Evolutionary conservation across 176 grass and related monocot genomes (phyloP), one percentile per base, ranked within the genome.

Genomic region (Oryza glaberrima): DNA sequence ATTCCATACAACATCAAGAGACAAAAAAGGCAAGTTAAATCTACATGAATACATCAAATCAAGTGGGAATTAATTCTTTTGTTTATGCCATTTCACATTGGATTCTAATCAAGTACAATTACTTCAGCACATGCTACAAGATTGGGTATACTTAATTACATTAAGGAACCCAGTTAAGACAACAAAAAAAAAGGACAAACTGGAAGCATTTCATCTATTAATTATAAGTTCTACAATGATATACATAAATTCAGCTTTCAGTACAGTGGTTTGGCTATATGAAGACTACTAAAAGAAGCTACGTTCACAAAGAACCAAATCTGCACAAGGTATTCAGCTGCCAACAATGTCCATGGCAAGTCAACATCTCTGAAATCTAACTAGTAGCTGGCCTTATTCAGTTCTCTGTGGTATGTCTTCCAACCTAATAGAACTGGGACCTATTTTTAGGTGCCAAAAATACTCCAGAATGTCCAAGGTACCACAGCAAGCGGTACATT

Each of bases 271-370:
- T 77, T 78, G 66, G 41, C 76, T 80, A 83, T 87, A 87, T 80
- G 66, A 76, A 60, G 79, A 80, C 34, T 71, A 63, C 76, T 82
- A 83, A 82, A 87, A 70, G 63, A 75, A 45, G 76, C 65, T 91
- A 76, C 17, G 46, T 77, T 81, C 80, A 70, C 75, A 76, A 84
- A 70, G 81, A 91, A 91, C 80, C 71, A 87, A 75, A 84, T 91
- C 89, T 87, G 83, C 85, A 87, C 72, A 80, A 45, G 32, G 63
- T 25, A 77, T 76, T 40, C 51, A 87, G 76, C 69, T 46, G 82
- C 82, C 75, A 91, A 84, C 77, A 41, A 75, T 80, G 72, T 80
- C 54, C 76, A 75, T 58, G 45, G 67, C 61, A 79, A 43, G 84
- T 69, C 84, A 65, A 75, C 71, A 43, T 90, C 70, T 76, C 81